Conservation (phyloP, 148 eudicot species). For the Agrostemma githago region DNA sequence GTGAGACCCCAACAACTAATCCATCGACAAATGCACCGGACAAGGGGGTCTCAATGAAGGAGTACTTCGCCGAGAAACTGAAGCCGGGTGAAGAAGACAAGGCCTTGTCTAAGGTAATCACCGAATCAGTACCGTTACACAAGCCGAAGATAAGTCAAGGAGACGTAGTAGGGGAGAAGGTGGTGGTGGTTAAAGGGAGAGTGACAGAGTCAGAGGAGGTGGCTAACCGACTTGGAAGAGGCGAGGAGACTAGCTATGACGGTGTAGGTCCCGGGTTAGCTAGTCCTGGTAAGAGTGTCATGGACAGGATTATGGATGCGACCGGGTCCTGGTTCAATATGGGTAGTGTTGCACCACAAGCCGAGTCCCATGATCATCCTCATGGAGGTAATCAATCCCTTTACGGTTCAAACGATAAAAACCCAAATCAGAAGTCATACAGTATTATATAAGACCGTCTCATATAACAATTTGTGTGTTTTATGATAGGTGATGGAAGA, state of each 20-base stretch:
- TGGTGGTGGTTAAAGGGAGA: slow-evolving; percentile 31
- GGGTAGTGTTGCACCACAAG: slow-evolving; percentile 31
- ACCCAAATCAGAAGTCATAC: too few species aligned
- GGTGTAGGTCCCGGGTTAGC: slow-evolving; percentile 20
- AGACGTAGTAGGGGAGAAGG: neutral
- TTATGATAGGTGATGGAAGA: slow-evolving; percentile 2
- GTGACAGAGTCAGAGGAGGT: slow-evolving; percentile 67
- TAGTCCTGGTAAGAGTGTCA: slow-evolving; percentile 35
- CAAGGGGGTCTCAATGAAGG: slow-evolving; percentile 50
- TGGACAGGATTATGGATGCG: slow-evolving; percentile 44
- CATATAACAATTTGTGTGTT: neutral
- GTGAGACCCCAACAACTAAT: slow-evolving; percentile 4
- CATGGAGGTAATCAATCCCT: slow-evolving; percentile 10
- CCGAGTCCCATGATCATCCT: slow-evolving; percentile 5
- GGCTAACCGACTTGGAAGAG: slow-evolving; percentile 32
- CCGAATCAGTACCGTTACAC: slow-evolving; percentile 30
- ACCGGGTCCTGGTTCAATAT: slow-evolving; percentile 46
- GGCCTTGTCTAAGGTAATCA: slow-evolving; percentile 47
- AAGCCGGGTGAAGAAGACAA: slow-evolving; percentile 67
- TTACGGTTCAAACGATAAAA: too few species aligned
- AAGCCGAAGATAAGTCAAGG: slow-evolving; percentile 19
- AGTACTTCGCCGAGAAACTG: slow-evolving; percentile 54
- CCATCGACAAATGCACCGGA: slow-evolving; percentile 1
- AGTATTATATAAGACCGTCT: too few species aligned
- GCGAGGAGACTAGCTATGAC: slow-evolving; percentile 17